These are phyloP conservation scores for Solanum okadae DNA, from an alignment of 257 asterid species.

Conservation along the genomic window DNA sequence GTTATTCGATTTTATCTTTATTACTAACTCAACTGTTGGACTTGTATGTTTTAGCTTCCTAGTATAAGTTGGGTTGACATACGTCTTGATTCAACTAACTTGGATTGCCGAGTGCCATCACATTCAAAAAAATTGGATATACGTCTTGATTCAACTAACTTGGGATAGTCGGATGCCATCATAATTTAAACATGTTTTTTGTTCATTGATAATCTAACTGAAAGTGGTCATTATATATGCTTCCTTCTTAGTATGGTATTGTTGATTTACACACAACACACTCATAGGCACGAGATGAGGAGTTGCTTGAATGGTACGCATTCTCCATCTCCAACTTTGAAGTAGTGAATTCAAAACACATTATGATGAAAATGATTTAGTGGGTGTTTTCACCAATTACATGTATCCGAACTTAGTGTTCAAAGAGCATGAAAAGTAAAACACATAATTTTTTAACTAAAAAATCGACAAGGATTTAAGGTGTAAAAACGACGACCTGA, in stretches of 20 bases:
- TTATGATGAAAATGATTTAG: background rate
- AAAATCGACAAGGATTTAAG: background rate
- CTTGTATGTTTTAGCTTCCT: background rate
- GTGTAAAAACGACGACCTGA: background rate
- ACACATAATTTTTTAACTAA: background rate
- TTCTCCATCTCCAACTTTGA: background rate
- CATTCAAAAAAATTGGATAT: background rate
- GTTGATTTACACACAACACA: background rate
- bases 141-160: background rate
- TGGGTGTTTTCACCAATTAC: background rate
- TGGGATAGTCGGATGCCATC: background rate
- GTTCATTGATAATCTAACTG: background rate
- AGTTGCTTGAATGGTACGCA: background rate
- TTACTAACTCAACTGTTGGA: background rate
- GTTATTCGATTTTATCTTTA: background rate
- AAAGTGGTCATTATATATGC: background rate
- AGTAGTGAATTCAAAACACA: background rate
- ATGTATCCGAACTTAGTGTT: background rate
- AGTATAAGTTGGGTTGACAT: background rate
- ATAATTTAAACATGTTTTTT: background rate
- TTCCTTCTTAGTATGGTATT: background rate
- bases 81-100: background rate
- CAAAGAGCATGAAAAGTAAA: background rate
- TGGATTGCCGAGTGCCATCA: background rate
- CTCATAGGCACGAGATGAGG: background rate